Base-by-base conservation (phyloP, 1,284 basidiomycete species). In the Leccinum pachyderme region DNA sequence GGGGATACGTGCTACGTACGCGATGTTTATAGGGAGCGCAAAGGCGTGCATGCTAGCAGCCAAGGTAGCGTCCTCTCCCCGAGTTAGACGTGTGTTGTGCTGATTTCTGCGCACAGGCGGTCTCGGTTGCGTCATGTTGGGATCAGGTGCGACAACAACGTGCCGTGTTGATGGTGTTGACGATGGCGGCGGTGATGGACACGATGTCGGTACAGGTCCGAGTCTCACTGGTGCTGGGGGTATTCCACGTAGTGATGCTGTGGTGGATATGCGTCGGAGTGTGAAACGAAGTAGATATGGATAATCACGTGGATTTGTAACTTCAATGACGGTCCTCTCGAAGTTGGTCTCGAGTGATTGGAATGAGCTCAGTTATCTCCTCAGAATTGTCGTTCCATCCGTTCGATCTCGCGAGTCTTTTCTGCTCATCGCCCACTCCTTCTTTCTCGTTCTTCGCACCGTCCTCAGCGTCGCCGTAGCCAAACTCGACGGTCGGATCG, bases 381-480 rank as follows among this genome's bases (percentile, higher is more conserved):
- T 95, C 0, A 82, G 84, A 15, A 83, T 96, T 58, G 85, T 88
- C 7, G 82, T 96, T 50, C 91, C 86, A 0, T 83, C 84, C 18
- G 79, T 83, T 63, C 77, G 76, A 9, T 86, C 88, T 4, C 90
- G 89, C 62, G 94, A 98, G 67, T 80, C 87, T 0, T 77, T 88
- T 43, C 79, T 98, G 35, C 79, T 98, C 15, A 67, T 84, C 4
- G 72, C 90, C 0, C 95, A 98, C 72, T 94, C 93, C 0, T 84
- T 82, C 61, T 98, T 98, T 75, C 82, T 98, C 49, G 81, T 98
- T 2, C 74, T 93, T 41, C 77, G 96, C 45, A 98, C 96, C 0
- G 82, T 93, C 2, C 78, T 97, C 33, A 93, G 91, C 63, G 84
- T 98, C 3, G 81, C 86, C 5, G 95, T 98, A 1, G 96, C 95